These are phyloP conservation scores for Draba incana DNA, from an alignment of 345 rosid species.

Conservation along the genomic window DNA sequence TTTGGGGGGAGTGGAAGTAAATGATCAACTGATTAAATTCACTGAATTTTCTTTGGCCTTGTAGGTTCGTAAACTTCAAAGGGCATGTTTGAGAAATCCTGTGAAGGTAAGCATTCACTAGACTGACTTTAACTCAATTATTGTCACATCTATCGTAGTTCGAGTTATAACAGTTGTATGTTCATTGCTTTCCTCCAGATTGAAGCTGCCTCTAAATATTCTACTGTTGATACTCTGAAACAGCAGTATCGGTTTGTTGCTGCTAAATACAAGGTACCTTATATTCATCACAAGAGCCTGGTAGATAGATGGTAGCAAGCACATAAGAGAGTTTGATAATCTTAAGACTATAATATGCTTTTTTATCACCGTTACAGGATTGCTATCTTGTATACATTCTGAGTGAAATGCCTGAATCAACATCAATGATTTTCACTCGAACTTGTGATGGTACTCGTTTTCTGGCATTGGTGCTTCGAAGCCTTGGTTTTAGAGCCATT, in stretches of 20 bases:
- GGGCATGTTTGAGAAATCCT: conserved; percentile 89
- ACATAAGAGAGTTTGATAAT: background rate
- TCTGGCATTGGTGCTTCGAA: conserved; percentile 77
- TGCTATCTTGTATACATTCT: conserved; percentile 88
- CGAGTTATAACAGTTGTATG: conserved; percentile 15
- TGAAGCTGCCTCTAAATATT: conserved; percentile 92
- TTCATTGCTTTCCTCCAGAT: conserved; percentile 51
- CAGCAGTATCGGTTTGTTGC: conserved; percentile 80
- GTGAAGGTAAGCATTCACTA: conserved; percentile 65
- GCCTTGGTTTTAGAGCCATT: conserved; percentile 87
- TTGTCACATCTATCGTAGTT: conserved; percentile 19
- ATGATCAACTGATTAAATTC: conserved; percentile 30
- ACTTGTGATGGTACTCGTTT: conserved; percentile 86
- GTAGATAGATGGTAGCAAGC: conserved; percentile 6
- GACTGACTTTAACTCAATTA: background rate
- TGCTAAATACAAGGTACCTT: conserved; percentile 78
- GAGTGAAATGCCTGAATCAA: conserved; percentile 69
- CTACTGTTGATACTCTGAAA: conserved; percentile 89
- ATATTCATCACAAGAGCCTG: background rate
- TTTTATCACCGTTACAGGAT: conserved; percentile 56
- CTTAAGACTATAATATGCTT: conserved; percentile 3
- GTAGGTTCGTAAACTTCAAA: conserved; percentile 89
- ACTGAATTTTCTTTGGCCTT: conserved; percentile 30
- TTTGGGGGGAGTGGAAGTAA: conserved; percentile 6
- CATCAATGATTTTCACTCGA: conserved; percentile 93